Evolutionary conservation across 495 filamentous ascomycete genomes (phyloP).

Genomic region (Neurospora sp.): DNA sequence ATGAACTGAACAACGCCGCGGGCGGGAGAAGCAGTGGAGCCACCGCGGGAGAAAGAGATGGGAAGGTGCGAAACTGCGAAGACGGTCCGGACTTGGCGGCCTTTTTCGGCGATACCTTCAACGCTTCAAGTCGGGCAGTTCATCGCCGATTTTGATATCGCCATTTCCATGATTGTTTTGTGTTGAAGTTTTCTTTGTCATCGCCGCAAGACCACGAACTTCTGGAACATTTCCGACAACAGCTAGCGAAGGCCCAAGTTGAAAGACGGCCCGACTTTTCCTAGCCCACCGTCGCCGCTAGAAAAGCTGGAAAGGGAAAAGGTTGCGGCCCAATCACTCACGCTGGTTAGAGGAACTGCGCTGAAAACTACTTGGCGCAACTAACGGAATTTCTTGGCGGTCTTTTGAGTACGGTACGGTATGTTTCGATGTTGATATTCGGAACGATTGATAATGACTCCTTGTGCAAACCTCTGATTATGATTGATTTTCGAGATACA

Average conservation of each 20-base stretch:
- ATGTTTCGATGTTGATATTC: neutral
- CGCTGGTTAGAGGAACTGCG: neutral
- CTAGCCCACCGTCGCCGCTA: neutral
- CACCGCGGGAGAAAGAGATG: neutral
- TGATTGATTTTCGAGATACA: neutral
- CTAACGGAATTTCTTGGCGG: neutral
- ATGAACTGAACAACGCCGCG: neutral
- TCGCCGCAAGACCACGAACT: neutral
- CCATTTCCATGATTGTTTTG: neutral
- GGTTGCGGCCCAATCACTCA: neutral
- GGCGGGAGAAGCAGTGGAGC: neutral
- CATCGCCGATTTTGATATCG: neutral
- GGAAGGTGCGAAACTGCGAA: neutral
- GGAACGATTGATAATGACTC: too few relatives aligned
- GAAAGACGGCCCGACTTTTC: neutral
- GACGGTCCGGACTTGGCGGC: neutral
- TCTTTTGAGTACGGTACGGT: neutral
- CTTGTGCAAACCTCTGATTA: too few relatives aligned
- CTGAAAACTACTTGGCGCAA: neutral
- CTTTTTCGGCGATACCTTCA: neutral
- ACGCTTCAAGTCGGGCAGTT: neutral
- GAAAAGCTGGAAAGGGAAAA: neutral
- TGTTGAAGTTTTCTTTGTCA: neutral
- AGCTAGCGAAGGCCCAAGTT: neutral
- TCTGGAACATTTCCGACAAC: neutral